Percentiles rank a stretch among this genome's conserved stretches.
Conservation (phyloP, 495 filamentous ascomycete species). For the Xylaria intraflava region DNA sequence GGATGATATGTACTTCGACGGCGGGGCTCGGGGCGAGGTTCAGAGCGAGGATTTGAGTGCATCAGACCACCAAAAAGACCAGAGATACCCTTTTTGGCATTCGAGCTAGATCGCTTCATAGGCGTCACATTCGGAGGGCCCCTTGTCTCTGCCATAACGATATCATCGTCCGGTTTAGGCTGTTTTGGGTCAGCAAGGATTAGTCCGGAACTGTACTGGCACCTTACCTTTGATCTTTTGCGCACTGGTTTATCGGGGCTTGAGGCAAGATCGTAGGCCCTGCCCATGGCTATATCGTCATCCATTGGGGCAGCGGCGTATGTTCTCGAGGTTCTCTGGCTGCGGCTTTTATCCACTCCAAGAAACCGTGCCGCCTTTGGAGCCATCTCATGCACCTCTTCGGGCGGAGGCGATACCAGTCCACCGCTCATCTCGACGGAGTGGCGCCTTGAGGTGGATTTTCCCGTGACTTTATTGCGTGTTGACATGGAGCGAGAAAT, state of each 20-base stretch:
- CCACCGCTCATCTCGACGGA: constrained; percentile 41
- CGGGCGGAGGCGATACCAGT: constrained; percentile 43
- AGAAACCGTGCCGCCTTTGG: constrained; percentile 49
- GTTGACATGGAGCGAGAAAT: constrained; percentile 46
- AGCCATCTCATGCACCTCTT: constrained; percentile 36
- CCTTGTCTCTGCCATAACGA: constrained; percentile 31
- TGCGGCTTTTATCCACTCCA: constrained; percentile 37
- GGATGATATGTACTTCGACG: constrained; percentile 38
- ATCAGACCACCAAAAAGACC: constrained; percentile 40
- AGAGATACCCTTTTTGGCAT: constrained; percentile 35
- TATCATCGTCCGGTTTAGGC: constrained; percentile 31
- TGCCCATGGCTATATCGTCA: constrained; percentile 45
- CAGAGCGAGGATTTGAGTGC: constrained; percentile 23
- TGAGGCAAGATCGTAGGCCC: constrained; percentile 32
- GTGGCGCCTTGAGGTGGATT: constrained; percentile 40
- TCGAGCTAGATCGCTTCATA: constrained; percentile 37
- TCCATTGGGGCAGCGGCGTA: constrained; percentile 24
- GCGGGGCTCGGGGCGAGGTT: constrained; percentile 33
- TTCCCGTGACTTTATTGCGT: constrained; percentile 42
- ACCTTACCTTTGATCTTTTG: constrained; percentile 37
- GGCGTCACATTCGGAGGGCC: constrained; percentile 29
- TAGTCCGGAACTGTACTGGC: background rate
- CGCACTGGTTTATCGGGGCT: constrained; percentile 39
- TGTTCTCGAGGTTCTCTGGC: constrained; percentile 25
- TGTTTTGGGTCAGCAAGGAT: constrained; percentile 20